Evolutionary conservation across 2,329 filamentous ascomycete species (phyloP).

Genomic region (Neoascochyta sp.): DNA sequence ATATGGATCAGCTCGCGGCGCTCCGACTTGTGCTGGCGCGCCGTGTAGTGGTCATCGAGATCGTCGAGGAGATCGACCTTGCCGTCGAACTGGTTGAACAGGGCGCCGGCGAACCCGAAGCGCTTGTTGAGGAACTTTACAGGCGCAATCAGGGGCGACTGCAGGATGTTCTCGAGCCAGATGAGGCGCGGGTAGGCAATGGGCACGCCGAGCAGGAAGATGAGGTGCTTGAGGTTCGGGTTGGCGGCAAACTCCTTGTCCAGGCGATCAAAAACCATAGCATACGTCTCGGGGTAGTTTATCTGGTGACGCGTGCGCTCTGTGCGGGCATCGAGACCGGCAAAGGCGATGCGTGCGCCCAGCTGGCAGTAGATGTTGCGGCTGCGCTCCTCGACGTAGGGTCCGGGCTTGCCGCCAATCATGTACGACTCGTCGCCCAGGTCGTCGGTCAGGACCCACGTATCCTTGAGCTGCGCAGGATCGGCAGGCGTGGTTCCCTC

Average conservation of each 20-base stretch:
- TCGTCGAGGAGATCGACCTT: slow-evolving; percentile 63
- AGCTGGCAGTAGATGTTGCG: slow-evolving; percentile 61
- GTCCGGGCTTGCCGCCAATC: slow-evolving; percentile 67
- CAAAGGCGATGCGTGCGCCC: slow-evolving; percentile 61
- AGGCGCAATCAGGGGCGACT: slow-evolving; percentile 80
- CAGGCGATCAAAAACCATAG: slow-evolving; percentile 57
- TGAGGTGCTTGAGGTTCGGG: slow-evolving; percentile 59
- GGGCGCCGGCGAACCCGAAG: slow-evolving; percentile 76
- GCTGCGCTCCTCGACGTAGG: slow-evolving; percentile 61
- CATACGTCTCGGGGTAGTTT: slow-evolving; percentile 71
- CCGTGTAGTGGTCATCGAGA: slow-evolving; percentile 75
- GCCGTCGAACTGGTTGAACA: slow-evolving; percentile 94
- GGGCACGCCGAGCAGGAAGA: slow-evolving; percentile 65
- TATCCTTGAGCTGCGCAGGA: slow-evolving; percentile 67
- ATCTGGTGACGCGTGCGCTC: slow-evolving; percentile 87
- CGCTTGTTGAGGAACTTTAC: slow-evolving; percentile 86
- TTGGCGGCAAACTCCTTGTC: slow-evolving; percentile 51
- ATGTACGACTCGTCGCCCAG: slow-evolving; percentile 71
- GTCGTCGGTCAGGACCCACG: slow-evolving; percentile 62
- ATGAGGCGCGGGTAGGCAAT: slow-evolving; percentile 72
- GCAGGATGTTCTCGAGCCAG: slow-evolving; percentile 93
- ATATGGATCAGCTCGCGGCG: slow-evolving; percentile 67
- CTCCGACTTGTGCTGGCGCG: slow-evolving; percentile 85
- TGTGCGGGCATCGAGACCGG: slow-evolving; percentile 59
- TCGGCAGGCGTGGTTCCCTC: slow-evolving; percentile 58